phyloP scores from a whole-genome alignment of 495 filamentous ascomycete genomes.

The Lentithecium fluviatile region DNA sequence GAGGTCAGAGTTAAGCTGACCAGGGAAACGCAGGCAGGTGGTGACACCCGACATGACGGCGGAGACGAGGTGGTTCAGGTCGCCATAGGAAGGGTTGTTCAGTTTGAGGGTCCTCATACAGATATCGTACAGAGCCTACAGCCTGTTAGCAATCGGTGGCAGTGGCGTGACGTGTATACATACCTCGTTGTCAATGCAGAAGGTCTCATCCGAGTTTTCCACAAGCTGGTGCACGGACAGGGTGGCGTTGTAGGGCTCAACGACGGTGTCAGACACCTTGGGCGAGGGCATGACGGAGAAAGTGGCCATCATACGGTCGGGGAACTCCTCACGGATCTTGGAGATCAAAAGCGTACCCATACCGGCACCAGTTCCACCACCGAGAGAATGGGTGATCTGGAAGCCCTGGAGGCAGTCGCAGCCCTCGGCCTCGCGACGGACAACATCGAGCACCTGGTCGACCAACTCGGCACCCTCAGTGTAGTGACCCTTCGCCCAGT shows the following conservation, averaged over 20 bases:
- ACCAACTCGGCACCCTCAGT: conserved; percentile 99
- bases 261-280: conserved; percentile 99
- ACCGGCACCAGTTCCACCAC: conserved; percentile 99
- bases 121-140: conserved; percentile 93
- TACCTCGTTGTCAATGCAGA: conserved; percentile 99
- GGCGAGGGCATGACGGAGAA: conserved; percentile 99
- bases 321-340: conserved; percentile 99
- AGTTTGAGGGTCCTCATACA: conserved; percentile 99
- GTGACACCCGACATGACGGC: conserved; percentile 99
- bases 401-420: conserved; percentile 99
- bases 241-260: conserved; percentile 99
- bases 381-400: conserved; percentile 99
- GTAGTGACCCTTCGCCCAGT: conserved; percentile 99
- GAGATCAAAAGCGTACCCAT: conserved; percentile 99
- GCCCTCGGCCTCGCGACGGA: conserved; percentile 97
- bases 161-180: conserved; percentile 20
- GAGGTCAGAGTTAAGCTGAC: conserved; percentile 99
- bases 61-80: conserved; percentile 98
- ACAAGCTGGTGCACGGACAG: conserved; percentile 99
- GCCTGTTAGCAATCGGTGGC: conserved; percentile 30
- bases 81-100: conserved; percentile 95
- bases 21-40: conserved; percentile 97
- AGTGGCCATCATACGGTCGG: conserved; percentile 99
- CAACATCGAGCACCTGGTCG: conserved; percentile 96
- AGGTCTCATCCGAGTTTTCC: conserved; percentile 99